These are phyloP conservation scores for Neophaeococcomyces mojaviensis DNA, from an alignment of 2,329 filamentous ascomycete genomes.

Conservation along the genomic window DNA sequence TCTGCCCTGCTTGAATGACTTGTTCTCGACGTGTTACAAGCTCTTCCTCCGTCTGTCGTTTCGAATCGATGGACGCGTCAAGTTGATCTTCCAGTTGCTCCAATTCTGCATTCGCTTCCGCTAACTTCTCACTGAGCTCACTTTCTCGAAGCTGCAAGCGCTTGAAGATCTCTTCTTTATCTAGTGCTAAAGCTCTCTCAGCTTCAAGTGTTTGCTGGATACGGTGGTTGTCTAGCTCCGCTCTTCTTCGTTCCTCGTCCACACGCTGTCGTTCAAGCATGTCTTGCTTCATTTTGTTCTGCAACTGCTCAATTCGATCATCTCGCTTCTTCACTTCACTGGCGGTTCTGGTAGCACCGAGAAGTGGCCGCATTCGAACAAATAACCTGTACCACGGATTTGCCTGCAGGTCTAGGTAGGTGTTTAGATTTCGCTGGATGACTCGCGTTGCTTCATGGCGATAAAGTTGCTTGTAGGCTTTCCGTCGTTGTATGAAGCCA, in stretches of 20 bases:
- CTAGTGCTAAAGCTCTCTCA: slow-evolving; percentile 85
- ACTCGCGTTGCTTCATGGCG: slow-evolving; percentile 90
- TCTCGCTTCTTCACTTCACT: slow-evolving; percentile 92
- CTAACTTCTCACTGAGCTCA: slow-evolving; percentile 86
- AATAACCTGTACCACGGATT: slow-evolving; percentile 98
- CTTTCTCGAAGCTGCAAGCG: slow-evolving; percentile 85
- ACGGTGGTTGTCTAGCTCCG: slow-evolving; percentile 76
- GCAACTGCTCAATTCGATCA: slow-evolving; percentile 81
- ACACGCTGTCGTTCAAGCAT: slow-evolving; percentile 66
- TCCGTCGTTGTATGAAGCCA: slow-evolving; percentile 79
- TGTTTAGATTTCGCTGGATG: slow-evolving; percentile 87
- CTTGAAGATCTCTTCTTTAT: slow-evolving; percentile 99
- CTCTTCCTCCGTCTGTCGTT: slow-evolving; percentile 80
- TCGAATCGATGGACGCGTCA: slow-evolving; percentile 78
- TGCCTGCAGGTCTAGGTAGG: slow-evolving; percentile 80
- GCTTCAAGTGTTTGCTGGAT: slow-evolving; percentile 94
- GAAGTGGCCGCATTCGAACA: slow-evolving; percentile 85
- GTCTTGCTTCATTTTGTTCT: slow-evolving; percentile 74
- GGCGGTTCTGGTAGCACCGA: slow-evolving; percentile 85
- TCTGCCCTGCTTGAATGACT: slow-evolving; percentile 80
- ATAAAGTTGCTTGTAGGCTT: slow-evolving; percentile 88
- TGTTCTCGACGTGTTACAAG: slow-evolving; percentile 71
- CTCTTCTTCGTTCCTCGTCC: slow-evolving; percentile 83
- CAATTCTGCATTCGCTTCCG: slow-evolving; percentile 87
- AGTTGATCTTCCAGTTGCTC: slow-evolving; percentile 90